These are phyloP conservation scores for Paracorniculantispora psalliotae DNA, from an alignment of 2,329 filamentous ascomycete species.

Conservation along the genomic window DNA sequence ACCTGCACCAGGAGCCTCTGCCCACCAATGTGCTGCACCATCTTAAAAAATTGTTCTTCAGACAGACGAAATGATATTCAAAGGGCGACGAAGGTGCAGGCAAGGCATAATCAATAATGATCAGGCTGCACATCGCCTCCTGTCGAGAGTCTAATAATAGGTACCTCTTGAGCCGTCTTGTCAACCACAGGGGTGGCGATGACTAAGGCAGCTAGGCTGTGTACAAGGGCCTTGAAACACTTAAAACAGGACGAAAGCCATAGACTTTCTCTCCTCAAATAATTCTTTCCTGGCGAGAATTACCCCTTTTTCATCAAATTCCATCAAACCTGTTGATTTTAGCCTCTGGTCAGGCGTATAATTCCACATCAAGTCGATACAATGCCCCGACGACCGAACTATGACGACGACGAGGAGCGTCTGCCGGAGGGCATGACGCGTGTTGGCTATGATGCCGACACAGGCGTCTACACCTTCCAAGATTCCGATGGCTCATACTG, in stretches of 20 bases:
- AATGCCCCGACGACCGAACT: slow-evolving; percentile 40
- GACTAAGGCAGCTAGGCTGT: slow-evolving; percentile 6
- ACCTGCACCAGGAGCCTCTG: too few relatives aligned
- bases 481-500: slow-evolving; percentile 44
- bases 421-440: slow-evolving; percentile 51
- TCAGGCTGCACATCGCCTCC: too few relatives aligned
- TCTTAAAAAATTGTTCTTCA: too few relatives aligned
- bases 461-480: slow-evolving; percentile 47
- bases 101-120: too few relatives aligned
- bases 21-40: too few relatives aligned
- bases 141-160: background rate
- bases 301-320: background rate
- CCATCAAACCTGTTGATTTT: background rate
- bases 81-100: too few relatives aligned
- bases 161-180: too few relatives aligned
- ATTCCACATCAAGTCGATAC: background rate
- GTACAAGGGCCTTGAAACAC: background rate
- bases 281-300: background rate
- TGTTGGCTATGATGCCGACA: slow-evolving; percentile 53
- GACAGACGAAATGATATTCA: too few relatives aligned
- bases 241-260: background rate
- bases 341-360: background rate
- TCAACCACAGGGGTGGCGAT: background rate
- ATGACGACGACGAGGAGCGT: slow-evolving; percentile 45
- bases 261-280: background rate